Percentiles rank a stretch among this genome's conserved stretches.
Evolutionary conservation across 1,284 basidiomycete genomes (phyloP).

Genomic region (Irpex sp.): DNA sequence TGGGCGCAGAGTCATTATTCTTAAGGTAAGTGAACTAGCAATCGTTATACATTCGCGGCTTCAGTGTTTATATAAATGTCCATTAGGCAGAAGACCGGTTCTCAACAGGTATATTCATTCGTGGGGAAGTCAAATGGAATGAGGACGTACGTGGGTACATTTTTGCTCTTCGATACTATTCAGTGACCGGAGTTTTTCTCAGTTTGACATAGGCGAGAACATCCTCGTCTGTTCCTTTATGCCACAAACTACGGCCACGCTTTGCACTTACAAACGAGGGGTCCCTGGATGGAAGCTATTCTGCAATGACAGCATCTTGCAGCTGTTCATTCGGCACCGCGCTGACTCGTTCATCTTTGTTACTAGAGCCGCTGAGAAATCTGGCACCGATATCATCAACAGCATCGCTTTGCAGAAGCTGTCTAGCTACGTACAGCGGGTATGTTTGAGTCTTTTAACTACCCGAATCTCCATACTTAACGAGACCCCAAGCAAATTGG

Average conservation of each 20-base stretch:
- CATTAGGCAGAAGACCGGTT: conserved; percentile 58
- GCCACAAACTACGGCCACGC: conserved; percentile 42
- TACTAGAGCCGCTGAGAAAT: conserved; percentile 40
- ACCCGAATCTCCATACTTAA: not conserved
- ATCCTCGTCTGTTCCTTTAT: conserved; percentile 63
- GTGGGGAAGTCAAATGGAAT: conserved; percentile 56
- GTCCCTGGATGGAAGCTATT: conserved; percentile 50
- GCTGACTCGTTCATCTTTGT: conserved; percentile 58
- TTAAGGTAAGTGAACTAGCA: conserved; percentile 41
- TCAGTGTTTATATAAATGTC: not conserved
- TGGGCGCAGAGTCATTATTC: conserved; percentile 51
- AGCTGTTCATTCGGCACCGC: conserved; percentile 52
- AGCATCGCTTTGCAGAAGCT: conserved; percentile 65
- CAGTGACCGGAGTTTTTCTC: not conserved
- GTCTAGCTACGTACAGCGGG: conserved; percentile 46
- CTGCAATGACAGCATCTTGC: conserved; percentile 48
- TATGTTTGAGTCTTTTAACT: conserved; percentile 20
- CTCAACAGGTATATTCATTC: conserved; percentile 57
- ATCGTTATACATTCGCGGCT: too few relatives aligned
- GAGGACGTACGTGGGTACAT: conserved; percentile 37
- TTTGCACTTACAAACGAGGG: conserved; percentile 48
- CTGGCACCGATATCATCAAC: conserved; percentile 43
- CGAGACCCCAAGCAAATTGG: conserved; percentile 49
- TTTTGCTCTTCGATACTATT: not conserved
- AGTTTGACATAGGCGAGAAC: conserved; percentile 49